phyloP scores from a whole-genome alignment of 108 stramenopile species.

The Nitzschia sp. region DNA sequence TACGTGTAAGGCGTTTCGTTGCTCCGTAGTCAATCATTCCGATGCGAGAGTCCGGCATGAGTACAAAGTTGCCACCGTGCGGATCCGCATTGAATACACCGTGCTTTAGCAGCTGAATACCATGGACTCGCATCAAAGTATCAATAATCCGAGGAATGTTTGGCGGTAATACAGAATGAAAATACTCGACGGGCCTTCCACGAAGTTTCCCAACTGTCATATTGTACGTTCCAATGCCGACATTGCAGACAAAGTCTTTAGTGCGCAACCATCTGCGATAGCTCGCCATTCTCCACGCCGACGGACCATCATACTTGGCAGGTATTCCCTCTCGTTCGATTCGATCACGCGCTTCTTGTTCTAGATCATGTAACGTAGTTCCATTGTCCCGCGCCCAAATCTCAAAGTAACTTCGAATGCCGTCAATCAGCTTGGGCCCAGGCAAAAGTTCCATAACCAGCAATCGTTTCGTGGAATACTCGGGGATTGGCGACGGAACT shows the following conservation, averaged over 20 bases:
- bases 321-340: slow-evolving; percentile 45
- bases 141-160: slow-evolving; percentile 48
- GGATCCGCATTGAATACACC: slow-evolving; percentile 71
- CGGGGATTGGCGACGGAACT: slow-evolving; percentile 57
- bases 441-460: slow-evolving; percentile 85
- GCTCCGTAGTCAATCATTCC: slow-evolving; percentile 82
- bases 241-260: slow-evolving; percentile 9
- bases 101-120: slow-evolving; percentile 53
- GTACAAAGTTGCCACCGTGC: slow-evolving; percentile 71
- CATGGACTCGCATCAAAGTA: slow-evolving; percentile 61
- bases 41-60: slow-evolving; percentile 69
- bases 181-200: neutral
- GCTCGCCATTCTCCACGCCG: slow-evolving; percentile 21
- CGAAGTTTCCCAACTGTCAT: neutral
- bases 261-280: slow-evolving; percentile 19
- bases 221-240: slow-evolving; percentile 24
- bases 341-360: slow-evolving; percentile 20
- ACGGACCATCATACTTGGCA: slow-evolving; percentile 41
- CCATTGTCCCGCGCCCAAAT: slow-evolving; percentile 30
- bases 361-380: slow-evolving; percentile 37
- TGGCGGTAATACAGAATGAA: slow-evolving; percentile 26
- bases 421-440: slow-evolving; percentile 68
- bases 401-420: slow-evolving; percentile 27
- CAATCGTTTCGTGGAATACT: slow-evolving; percentile 64
- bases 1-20: slow-evolving; percentile 31